These are phyloP conservation scores for Danielia oregonensis DNA, from an alignment of 805 yeast genomes.

Conservation along the genomic window DNA sequence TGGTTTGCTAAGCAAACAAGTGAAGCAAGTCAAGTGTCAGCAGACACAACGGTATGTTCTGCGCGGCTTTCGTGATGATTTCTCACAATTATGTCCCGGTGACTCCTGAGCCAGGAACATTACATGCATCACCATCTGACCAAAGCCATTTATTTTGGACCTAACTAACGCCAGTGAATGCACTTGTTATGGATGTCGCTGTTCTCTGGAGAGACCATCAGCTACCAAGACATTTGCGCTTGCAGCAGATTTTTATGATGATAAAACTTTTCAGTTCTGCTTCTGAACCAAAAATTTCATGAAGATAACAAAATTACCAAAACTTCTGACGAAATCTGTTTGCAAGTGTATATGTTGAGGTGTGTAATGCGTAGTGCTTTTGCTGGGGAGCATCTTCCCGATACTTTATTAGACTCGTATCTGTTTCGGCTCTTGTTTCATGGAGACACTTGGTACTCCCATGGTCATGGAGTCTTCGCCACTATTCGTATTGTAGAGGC, in stretches of 20 bases:
- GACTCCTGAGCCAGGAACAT: slow-evolving; percentile 76
- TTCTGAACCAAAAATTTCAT: slow-evolving; percentile 73
- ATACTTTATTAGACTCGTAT: too few species aligned
- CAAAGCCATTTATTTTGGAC: too few species aligned
- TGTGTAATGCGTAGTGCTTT: too few species aligned
- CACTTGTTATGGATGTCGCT: slow-evolving; percentile 5
- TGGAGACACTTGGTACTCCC: too few species aligned
- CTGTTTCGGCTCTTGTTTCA: too few species aligned
- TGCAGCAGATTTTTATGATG: slow-evolving; percentile 47
- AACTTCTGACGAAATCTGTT: slow-evolving; percentile 39
- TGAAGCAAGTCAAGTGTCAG: too few species aligned
- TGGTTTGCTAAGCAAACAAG: too few species aligned
- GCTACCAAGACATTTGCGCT: slow-evolving; percentile 4
- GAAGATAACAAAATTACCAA: slow-evolving; percentile 75
- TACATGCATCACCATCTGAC: slow-evolving; percentile 99
- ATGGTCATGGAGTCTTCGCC: too few species aligned
- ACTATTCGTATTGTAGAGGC: too few species aligned
- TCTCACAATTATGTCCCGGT: slow-evolving; percentile 35
- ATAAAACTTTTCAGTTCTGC: slow-evolving; percentile 87
- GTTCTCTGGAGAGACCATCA: slow-evolving; percentile 14
- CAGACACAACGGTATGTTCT: slow-evolving; percentile 9
- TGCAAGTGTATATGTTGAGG: neutral
- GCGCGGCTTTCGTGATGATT: slow-evolving; percentile 15
- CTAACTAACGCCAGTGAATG: neutral
- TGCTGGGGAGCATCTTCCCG: too few species aligned